Conservation (phyloP, 78 protist species). For the Paulinella micropora region DNA sequence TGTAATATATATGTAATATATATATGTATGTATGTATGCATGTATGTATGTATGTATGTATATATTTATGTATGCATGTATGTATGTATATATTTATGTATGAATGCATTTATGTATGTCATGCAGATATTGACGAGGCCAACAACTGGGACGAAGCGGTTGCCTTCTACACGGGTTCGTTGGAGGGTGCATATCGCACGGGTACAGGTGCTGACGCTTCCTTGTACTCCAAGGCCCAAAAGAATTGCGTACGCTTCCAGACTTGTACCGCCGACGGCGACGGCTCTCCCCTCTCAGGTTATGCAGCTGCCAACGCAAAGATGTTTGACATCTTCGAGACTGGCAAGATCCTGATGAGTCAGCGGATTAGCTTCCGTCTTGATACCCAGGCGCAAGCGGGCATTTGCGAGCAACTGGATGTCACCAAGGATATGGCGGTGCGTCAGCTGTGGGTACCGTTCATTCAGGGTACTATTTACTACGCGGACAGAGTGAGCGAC, state of each 20-base stretch:
- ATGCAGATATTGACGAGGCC: not conserved
- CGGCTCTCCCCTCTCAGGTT: too few species aligned
- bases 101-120: too few species aligned
- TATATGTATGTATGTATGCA: too few species aligned
- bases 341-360: too few species aligned
- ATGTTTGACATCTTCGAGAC: too few species aligned
- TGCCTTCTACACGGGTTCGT: not conserved
- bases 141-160: conserved; percentile 14
- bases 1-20: too few species aligned
- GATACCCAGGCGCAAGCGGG: not conserved
- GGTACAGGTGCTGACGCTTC: not conserved
- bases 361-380: not conserved
- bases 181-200: not conserved
- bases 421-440: not conserved
- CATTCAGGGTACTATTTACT: conserved; percentile 1
- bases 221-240: not conserved
- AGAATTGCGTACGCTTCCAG: not conserved
- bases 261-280: conserved; percentile 5
- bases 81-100: too few species aligned
- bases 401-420: not conserved
- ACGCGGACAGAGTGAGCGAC: too few species aligned
- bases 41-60: too few species aligned
- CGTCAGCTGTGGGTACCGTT: not conserved
- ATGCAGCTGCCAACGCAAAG: too few species aligned
- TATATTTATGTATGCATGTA: too few species aligned